phyloP scores from a whole-genome alignment of 345 rosid species.

The Hibiscus tridactylites region DNA sequence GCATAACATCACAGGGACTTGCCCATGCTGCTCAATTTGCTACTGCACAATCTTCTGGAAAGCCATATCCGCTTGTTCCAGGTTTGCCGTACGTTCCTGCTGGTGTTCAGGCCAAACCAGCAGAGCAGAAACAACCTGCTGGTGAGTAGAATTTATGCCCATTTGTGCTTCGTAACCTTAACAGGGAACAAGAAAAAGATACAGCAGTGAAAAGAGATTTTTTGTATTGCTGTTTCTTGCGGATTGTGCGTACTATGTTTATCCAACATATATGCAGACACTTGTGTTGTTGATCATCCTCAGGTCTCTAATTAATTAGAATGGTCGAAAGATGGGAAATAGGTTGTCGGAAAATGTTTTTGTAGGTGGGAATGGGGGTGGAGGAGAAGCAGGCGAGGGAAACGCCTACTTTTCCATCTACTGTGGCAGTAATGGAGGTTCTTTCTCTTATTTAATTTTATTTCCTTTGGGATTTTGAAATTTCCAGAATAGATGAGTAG shows the following conservation, averaged over 20 bases:
- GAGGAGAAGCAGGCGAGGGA: not conserved
- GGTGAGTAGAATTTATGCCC: conserved; percentile 49
- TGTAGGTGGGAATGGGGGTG: conserved; percentile 6
- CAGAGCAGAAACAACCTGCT: conserved; percentile 81
- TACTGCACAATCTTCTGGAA: conserved; percentile 41
- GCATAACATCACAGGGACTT: conserved; percentile 35
- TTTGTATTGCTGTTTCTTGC: not conserved
- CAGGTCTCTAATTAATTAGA: conserved; percentile 23
- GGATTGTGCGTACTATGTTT: conserved; percentile 20
- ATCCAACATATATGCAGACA: conserved; percentile 12
- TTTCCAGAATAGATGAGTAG: conserved; percentile 13
- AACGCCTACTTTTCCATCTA: not conserved
- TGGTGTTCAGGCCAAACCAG: conserved; percentile 69
- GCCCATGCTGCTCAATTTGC: conserved; percentile 39
- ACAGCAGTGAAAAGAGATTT: not conserved
- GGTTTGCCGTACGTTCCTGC: conserved; percentile 54
- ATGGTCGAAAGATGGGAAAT: conserved; percentile 10
- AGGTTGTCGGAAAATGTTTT: conserved; percentile 1
- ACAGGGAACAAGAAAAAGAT: not conserved
- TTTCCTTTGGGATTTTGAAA: not conserved
- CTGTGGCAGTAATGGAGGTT: conserved; percentile 7
- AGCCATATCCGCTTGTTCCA: conserved; percentile 47
- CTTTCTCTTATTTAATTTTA: not conserved
- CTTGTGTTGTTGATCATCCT: conserved; percentile 16
- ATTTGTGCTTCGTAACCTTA: not conserved